Base-by-base conservation (phyloP, 202 grass and related monocot species). In the Carex sylvatica region DNA sequence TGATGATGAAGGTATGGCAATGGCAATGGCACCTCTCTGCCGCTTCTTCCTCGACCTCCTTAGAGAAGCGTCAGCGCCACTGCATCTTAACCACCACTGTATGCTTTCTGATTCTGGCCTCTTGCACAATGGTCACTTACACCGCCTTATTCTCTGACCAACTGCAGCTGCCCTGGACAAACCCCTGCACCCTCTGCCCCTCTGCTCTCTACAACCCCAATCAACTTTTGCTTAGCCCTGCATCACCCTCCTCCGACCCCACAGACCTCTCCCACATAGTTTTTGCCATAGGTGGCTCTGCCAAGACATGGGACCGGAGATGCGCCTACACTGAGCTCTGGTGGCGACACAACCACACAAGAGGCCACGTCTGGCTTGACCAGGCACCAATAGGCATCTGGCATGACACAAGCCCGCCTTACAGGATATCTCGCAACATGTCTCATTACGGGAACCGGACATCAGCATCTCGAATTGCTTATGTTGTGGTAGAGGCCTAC, bases 61-160 rank as follows among this genome's bases (percentile, higher is more conserved):
- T 80, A 2, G 30, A 49, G 16, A 38, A 24, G 33, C 38, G 36
- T 28, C 61, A 40, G 7, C 60, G 2, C 31, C 31, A 6, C 18
- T 65, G 35, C 79, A 66, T 46, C 40, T 30, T 42, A 4, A 42
- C 11, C 62, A 14, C 79, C 26, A 28, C 26, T 31, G 20, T 81
- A 4, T 65, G 15, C 11, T 6, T 49, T 14, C 35, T 81, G 15
- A 5, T 81, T 2, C 23, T 63, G 20, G 80, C 80, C 35, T 85
- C 90, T 85, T 92, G 92, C 65, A 85, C 88, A 84, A 86, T 86
- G 14, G 33, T 94, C 70, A 1, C 85, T 31, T 23, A 98, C 82
- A 92, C 92, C 44, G 42, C 88, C 80, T 93, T 91, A 12, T 93
- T 98, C 84, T 91, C 82, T 54, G 85, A 93, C 85, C 92, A 93